Conservation (phyloP, 345 rosid species). For the Schrenkiella parvula region DNA sequence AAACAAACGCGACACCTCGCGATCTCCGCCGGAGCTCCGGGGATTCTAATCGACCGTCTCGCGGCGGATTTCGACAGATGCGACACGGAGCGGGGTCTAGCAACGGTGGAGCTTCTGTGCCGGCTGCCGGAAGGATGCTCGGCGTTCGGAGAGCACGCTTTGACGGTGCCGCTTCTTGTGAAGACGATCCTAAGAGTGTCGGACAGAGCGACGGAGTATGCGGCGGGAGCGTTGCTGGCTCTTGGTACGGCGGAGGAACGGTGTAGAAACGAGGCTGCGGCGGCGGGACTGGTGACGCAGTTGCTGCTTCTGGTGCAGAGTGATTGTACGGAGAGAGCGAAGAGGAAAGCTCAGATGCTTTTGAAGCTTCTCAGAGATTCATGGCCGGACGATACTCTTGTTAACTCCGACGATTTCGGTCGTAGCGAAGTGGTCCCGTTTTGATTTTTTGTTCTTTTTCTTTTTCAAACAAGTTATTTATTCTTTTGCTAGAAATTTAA, state of each 20-base stretch:
- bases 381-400: slow-evolving; percentile 68
- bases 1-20: slow-evolving; percentile 83
- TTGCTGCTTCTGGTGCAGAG: slow-evolving; percentile 80
- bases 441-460: slow-evolving; percentile 30
- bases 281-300: slow-evolving; percentile 87
- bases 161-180: slow-evolving; percentile 78
- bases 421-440: slow-evolving; percentile 73
- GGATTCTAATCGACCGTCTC: slow-evolving; percentile 54
- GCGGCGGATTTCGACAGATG: slow-evolving; percentile 74
- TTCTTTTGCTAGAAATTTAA: slow-evolving; percentile 4
- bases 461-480: not conserved
- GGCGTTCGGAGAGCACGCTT: slow-evolving; percentile 63
- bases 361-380: slow-evolving; percentile 74
- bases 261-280: slow-evolving; percentile 72
- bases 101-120: slow-evolving; percentile 82
- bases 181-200: slow-evolving; percentile 71
- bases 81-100: slow-evolving; percentile 83
- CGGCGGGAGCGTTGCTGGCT: slow-evolving; percentile 80
- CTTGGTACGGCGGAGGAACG: slow-evolving; percentile 68
- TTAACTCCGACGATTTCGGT: slow-evolving; percentile 59
- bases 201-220: slow-evolving; percentile 88
- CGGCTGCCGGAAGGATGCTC: slow-evolving; percentile 67
- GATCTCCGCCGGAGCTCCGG: slow-evolving; percentile 71
- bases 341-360: slow-evolving; percentile 91
- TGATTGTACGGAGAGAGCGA: slow-evolving; percentile 94